Base-by-base conservation (phyloP, 106 monocot species). In the Iris macrosiphon region DNA sequence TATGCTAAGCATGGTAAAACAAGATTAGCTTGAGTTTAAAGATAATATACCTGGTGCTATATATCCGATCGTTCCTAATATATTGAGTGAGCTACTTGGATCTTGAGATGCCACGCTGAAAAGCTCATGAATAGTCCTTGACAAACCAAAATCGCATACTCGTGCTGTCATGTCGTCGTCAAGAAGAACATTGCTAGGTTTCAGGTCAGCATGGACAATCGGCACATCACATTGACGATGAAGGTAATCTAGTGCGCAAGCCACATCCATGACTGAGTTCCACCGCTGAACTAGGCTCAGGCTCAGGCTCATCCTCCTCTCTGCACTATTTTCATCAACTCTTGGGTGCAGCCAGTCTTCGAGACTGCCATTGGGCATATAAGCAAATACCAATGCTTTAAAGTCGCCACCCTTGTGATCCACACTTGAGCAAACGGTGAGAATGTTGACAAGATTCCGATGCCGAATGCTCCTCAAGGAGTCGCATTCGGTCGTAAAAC, bases 181-280 rank as follows among this genome's bases (percentile, higher is more conserved):
- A 17, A 76, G 52, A 27, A 75, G 62, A 50, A 75, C 59, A 37
- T 82, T 82, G 29, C 77, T 77, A 9, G 82, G 77, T 44, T 83
- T 77, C 40, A 83, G 40, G 12, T 71, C 55, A 40, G 64, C 49
- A 31, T 72, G 55, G 34, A 49, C 47, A 9, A 64, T 34, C 11
- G 63, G 64, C 6, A 31, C 38, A 10, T 30, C n/a, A 14, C 54
- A 37, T 4, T 57, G 55, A 26, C 45, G 55, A 23, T 72, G 72
- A 33, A 72, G 62, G 18, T 72, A 72, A 32, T 52, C 45, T 23
- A 72, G 30, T 4, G 72, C 72, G 4, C 31, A 28, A 7, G 72
- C 72, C 1, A 72, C 31, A 26, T 72, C 64, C 6, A 64, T 45
- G 27, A 56, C 72, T 22, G 64, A 46, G 45, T 50, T 47, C 21